Conservation (phyloP, 495 filamentous ascomycete species). For the Aspergillus incahuasiensis region DNA sequence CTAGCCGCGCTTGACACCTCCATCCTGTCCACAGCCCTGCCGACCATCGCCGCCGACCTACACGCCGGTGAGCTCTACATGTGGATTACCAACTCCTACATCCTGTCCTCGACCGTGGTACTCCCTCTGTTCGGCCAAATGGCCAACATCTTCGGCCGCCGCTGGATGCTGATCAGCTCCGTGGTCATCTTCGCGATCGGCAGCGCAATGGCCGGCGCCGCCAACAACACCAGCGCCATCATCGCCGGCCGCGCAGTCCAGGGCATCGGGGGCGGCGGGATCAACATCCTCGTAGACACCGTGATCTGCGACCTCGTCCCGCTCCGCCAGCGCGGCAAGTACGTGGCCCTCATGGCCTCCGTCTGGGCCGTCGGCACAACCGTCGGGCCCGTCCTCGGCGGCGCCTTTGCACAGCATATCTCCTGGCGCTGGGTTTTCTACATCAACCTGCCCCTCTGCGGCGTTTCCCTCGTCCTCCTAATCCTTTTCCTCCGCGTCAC, state of each 20-base stretch:
- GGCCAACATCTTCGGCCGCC: conserved; percentile 50
- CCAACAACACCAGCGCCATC: conserved; percentile 25
- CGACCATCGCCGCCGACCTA: not conserved
- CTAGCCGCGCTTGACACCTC: not conserved
- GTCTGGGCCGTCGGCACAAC: conserved; percentile 22
- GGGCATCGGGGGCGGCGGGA: conserved; percentile 31
- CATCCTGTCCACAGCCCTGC: not conserved
- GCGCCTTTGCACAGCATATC: not conserved
- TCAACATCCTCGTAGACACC: conserved; percentile 26
- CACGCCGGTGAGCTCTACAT: not conserved
- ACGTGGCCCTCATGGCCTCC: conserved; percentile 22
- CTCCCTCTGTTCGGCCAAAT: conserved; percentile 37
- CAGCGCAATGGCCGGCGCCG: conserved; percentile 33
- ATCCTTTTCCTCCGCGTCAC: conserved; percentile 41
- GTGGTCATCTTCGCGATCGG: conserved; percentile 37
- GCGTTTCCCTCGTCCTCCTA: conserved; percentile 41
- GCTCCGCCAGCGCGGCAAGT: conserved; percentile 29
- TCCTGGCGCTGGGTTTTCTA: conserved; percentile 57
- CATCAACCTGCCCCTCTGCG: conserved; percentile 57
- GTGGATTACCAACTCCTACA: conserved; percentile 16
- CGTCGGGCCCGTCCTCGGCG: conserved; percentile 35
- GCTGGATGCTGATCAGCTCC: conserved; percentile 34
- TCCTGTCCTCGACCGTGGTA: conserved; percentile 42
- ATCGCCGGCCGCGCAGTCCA: conserved; percentile 29
- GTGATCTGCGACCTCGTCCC: conserved; percentile 38